phyloP scores from a whole-genome alignment of 2,329 filamentous ascomycete genomes.

The Botrytis byssoidea region DNA sequence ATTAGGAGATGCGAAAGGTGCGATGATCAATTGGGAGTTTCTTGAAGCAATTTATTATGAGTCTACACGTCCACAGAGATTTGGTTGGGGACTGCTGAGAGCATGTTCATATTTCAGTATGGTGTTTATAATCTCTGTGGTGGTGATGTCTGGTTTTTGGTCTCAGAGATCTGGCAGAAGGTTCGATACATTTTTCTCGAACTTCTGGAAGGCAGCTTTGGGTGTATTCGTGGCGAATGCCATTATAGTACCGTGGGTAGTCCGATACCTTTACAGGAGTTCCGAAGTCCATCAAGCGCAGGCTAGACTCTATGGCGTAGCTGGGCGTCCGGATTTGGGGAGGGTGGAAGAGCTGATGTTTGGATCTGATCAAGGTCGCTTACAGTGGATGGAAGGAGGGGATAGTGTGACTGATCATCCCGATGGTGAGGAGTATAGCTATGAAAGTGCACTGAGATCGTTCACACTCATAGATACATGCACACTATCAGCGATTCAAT shows the following conservation, averaged over 20 bases:
- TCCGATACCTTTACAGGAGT: constrained; percentile 27
- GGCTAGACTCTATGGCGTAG: constrained; percentile 35
- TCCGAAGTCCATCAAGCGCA: constrained; percentile 32
- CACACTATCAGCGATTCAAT: constrained; percentile 37
- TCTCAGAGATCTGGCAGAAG: not conserved
- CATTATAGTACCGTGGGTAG: constrained; percentile 27
- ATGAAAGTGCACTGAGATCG: constrained; percentile 10
- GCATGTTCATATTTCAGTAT: not conserved
- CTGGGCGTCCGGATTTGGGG: constrained; percentile 33
- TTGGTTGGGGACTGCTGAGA: not conserved
- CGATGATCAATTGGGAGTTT: constrained; percentile 39
- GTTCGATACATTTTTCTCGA: not conserved
- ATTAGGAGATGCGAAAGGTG: constrained; percentile 37
- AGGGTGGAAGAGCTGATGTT: constrained; percentile 35
- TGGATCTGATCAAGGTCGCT: constrained; percentile 30
- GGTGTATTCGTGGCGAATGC: constrained; percentile 16
- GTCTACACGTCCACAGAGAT: not conserved
- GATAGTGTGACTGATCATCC: not conserved
- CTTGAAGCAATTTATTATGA: not conserved
- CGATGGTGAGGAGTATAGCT: not conserved
- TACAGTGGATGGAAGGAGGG: constrained; percentile 31
- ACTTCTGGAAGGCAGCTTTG: constrained; percentile 4
- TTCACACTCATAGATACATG: constrained; percentile 40
- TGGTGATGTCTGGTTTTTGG: not conserved
- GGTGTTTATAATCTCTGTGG: not conserved